Evolutionary conservation across 2,329 filamentous ascomycete species (phyloP).

Genomic region (Neopestalotiopsis clavispora): DNA sequence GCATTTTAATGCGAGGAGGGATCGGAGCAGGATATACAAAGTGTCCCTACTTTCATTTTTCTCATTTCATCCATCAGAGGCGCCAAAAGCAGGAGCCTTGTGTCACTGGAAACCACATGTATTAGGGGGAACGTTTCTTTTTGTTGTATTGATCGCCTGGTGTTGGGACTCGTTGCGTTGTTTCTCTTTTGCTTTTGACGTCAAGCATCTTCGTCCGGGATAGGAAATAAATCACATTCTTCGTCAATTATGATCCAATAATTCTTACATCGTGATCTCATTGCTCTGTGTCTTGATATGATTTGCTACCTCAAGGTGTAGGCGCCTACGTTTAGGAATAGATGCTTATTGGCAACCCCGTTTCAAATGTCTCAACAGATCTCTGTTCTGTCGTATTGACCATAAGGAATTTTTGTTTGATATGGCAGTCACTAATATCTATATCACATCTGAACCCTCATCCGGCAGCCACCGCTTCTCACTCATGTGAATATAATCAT

Average conservation of each 20-base stretch:
- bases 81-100: neutral
- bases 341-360: too few species aligned
- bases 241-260: conserved; percentile 30
- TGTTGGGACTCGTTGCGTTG: conserved; percentile 5
- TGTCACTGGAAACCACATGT: conserved; percentile 25
- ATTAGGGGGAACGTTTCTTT: conserved; percentile 27
- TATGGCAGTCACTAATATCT: too few species aligned
- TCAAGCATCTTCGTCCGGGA: conserved; percentile 35
- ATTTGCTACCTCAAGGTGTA: too few species aligned
- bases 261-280: neutral
- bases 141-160: conserved; percentile 27
- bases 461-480: too few species aligned
- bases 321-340: too few species aligned
- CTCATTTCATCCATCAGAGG: neutral
- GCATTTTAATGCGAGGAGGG: conserved; percentile 2
- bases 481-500: too few species aligned
- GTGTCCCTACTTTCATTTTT: conserved; percentile 7
- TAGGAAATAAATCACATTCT: conserved; percentile 40
- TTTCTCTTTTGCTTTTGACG: conserved; percentile 26
- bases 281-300: neutral
- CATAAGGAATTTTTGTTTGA: too few species aligned
- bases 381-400: too few species aligned
- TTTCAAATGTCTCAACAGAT: too few species aligned
- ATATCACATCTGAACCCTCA: too few species aligned
- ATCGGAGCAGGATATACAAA: conserved; percentile 8